Evolutionary conservation across 179 eudicot genomes (phyloP).

Genomic region (Nepenthes alata): DNA sequence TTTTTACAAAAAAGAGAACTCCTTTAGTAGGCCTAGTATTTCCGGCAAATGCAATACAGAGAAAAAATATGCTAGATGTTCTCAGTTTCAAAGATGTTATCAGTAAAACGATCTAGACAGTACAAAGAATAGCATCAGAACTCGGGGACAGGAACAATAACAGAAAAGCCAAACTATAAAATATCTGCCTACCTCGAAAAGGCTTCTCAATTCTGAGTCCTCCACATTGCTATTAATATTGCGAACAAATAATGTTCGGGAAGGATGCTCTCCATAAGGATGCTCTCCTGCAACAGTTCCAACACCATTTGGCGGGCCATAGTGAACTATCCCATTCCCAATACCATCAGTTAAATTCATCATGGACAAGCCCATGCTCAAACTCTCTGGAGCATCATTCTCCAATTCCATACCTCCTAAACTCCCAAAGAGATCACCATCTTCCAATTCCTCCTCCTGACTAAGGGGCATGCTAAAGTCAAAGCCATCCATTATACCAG

Average conservation of each 20-base stretch:
- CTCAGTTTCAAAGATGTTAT: too few species aligned
- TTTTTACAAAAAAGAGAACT: too few species aligned
- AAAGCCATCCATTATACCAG: constrained; percentile 55
- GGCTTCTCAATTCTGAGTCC: constrained; percentile 59
- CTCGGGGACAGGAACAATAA: background rate
- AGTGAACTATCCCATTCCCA: constrained; percentile 44
- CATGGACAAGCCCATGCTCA: constrained; percentile 35
- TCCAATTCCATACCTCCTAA: constrained; percentile 84
- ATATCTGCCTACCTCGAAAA: constrained; percentile 52
- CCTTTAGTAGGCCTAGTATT: too few species aligned
- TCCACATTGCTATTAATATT: constrained; percentile 80
- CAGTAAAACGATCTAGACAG: too few species aligned
- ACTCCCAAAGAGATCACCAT: constrained; percentile 65
- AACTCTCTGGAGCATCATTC: constrained; percentile 44
- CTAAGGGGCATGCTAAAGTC: constrained; percentile 30
- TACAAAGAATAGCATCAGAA: too few species aligned
- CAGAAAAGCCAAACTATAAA: background rate
- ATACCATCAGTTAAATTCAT: constrained; percentile 48
- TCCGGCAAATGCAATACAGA: too few species aligned
- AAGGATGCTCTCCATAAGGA: constrained; percentile 82
- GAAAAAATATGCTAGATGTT: too few species aligned
- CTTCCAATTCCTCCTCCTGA: constrained; percentile 58
- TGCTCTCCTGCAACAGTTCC: constrained; percentile 76
- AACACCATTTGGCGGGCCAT: constrained; percentile 35
- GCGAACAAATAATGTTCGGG: constrained; percentile 76